phyloP scores from a whole-genome alignment of 2,329 filamentous ascomycete species.

The Colletotrichum costaricense region DNA sequence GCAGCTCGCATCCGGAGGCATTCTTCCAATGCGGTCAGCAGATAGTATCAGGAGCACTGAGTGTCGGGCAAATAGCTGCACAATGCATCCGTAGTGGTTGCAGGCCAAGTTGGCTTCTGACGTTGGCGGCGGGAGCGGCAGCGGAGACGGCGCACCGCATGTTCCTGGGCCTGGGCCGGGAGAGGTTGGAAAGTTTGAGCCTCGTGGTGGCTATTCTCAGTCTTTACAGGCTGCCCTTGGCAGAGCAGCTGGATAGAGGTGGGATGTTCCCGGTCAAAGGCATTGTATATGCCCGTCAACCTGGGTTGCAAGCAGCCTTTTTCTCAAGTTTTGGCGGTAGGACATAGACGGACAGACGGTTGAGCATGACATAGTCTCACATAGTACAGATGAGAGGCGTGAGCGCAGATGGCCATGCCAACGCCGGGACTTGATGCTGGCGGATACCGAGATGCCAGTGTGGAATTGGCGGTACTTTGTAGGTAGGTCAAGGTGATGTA shows the following conservation, averaged over 20 bases:
- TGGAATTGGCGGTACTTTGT: background rate
- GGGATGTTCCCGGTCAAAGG: background rate
- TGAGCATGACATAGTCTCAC: background rate
- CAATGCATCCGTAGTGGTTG: background rate
- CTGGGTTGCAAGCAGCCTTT: background rate
- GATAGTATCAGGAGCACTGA: background rate
- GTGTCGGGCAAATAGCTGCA: constrained; percentile 1
- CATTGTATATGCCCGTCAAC: background rate
- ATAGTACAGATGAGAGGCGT: background rate
- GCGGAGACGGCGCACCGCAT: background rate
- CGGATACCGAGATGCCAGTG: background rate
- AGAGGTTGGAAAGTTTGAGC: constrained; percentile 17
- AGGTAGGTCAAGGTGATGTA: constrained; percentile 7
- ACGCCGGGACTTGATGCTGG: background rate
- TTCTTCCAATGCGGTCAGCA: background rate
- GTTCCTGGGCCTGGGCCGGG: constrained; percentile 19
- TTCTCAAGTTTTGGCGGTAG: background rate
- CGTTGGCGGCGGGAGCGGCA: background rate
- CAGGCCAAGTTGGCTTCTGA: constrained; percentile 7
- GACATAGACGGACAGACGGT: background rate
- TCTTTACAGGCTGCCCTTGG: background rate
- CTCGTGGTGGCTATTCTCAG: constrained; percentile 10
- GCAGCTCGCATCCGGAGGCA: background rate
- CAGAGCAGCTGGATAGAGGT: background rate
- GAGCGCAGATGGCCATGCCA: background rate